phyloP scores from a whole-genome alignment of 31 red algal species.

The Odonthalia washingtoniensis region DNA sequence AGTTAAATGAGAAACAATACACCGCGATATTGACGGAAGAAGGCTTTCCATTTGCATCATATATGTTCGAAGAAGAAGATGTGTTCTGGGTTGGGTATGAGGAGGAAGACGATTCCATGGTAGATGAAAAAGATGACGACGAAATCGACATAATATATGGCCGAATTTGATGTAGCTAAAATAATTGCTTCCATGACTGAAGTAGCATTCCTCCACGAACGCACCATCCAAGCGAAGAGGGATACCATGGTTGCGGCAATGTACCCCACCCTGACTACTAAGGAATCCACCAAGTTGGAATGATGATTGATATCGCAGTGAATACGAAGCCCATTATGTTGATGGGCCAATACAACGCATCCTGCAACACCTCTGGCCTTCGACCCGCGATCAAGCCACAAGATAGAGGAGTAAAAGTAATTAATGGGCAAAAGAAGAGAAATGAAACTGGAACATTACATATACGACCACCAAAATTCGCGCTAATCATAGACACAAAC shows the following conservation, averaged over 20 bases:
- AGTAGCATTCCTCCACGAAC: not conserved
- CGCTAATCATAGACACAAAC: not conserved
- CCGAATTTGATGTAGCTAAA: not conserved
- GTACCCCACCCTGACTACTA: not conserved
- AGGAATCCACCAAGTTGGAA: not conserved
- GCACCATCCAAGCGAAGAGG: not conserved
- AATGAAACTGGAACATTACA: not conserved
- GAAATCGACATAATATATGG: not conserved
- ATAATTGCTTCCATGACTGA: not conserved
- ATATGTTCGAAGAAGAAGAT: not conserved
- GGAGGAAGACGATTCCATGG: no score
- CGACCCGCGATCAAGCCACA: not conserved
- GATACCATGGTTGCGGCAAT: not conserved
- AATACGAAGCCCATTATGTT: not conserved
- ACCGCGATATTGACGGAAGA: not conserved
- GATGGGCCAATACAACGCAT: not conserved
- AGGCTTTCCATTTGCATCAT: not conserved
- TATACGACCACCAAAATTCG: not conserved
- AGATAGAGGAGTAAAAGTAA: not conserved
- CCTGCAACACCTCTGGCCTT: not conserved
- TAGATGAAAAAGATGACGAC: not conserved
- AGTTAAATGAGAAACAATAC: not conserved
- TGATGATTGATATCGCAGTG: not conserved
- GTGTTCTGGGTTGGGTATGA: no score
- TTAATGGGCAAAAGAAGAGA: not conserved